phyloP scores from a whole-genome alignment of 495 filamentous ascomycete genomes.

The Hypoxylon perforatum region DNA sequence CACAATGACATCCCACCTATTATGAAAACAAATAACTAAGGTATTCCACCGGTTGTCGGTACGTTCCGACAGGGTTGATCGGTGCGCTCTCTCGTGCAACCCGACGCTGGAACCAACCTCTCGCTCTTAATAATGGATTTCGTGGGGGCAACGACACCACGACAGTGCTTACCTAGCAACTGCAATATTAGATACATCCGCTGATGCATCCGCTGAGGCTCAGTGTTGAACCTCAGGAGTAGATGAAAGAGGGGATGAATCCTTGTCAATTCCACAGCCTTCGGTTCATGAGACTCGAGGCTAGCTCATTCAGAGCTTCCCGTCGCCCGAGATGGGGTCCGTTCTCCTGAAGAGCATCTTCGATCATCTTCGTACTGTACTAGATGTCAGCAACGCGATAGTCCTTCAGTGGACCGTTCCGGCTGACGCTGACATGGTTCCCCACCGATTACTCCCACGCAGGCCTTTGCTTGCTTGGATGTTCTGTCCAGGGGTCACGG shows the following conservation, averaged over 20 bases:
- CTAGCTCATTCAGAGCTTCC: neutral
- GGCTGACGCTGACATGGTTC: slow-evolving; percentile 33
- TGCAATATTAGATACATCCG: too few species aligned
- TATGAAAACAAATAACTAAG: neutral
- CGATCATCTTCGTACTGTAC: neutral
- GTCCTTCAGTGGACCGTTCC: slow-evolving; percentile 36
- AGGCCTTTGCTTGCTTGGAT: slow-evolving; percentile 30
- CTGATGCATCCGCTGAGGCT: slow-evolving; percentile 20
- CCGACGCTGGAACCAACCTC: slow-evolving; percentile 21
- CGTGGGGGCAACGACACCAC: too few species aligned
- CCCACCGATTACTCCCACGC: slow-evolving; percentile 29
- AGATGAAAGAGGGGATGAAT: slow-evolving; percentile 2
- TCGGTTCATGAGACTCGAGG: neutral
- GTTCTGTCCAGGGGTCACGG: slow-evolving; percentile 27
- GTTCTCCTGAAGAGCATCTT: slow-evolving; percentile 11
- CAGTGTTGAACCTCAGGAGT: slow-evolving; percentile 9
- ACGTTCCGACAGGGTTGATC: slow-evolving; percentile 11
- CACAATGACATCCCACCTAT: too few species aligned
- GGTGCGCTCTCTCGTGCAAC: slow-evolving; percentile 1
- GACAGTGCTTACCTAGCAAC: too few species aligned
- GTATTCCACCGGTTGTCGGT: slow-evolving; percentile 8
- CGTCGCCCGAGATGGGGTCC: slow-evolving; percentile 12
- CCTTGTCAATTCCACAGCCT: slow-evolving; percentile 1
- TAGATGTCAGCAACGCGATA: neutral
- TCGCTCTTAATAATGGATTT: neutral